Conservation (phyloP, 2,329 filamentous ascomycete species). For the Leptographium lundbergii region DNA sequence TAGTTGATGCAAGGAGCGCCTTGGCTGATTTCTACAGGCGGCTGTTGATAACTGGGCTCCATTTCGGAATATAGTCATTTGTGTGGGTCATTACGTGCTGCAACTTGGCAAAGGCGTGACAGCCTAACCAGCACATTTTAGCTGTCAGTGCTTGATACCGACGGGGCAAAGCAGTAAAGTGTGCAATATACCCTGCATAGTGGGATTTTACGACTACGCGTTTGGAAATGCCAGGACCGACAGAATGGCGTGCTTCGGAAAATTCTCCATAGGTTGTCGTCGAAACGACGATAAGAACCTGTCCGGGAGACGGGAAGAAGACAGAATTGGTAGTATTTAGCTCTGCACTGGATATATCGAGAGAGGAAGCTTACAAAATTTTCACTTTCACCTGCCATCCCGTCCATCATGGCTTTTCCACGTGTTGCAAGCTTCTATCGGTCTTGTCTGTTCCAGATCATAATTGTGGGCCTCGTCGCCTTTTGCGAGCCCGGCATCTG, state of each 20-base stretch:
- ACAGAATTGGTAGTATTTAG: too few relatives aligned
- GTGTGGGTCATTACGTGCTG: neutral
- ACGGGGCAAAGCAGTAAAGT: neutral
- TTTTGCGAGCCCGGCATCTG: slow-evolving; percentile 2
- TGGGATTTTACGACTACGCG: too few relatives aligned
- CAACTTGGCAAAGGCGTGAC: neutral
- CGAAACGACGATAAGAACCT: too few relatives aligned
- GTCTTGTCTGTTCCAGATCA: slow-evolving; percentile 3
- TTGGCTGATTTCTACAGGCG: too few relatives aligned
- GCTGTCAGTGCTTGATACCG: neutral
- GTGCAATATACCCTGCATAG: neutral
- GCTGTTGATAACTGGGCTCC: neutral
- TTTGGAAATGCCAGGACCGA: too few relatives aligned
- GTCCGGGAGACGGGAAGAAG: too few relatives aligned
- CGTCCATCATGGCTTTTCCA: neutral
- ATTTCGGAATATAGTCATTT: neutral
- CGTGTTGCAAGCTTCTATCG: neutral
- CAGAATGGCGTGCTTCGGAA: too few relatives aligned
- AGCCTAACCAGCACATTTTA: too few relatives aligned
- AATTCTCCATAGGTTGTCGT: too few relatives aligned
- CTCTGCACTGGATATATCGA: too few relatives aligned
- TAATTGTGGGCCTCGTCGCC: neutral
- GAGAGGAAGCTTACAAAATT: too few relatives aligned
- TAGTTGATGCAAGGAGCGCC: too few relatives aligned
- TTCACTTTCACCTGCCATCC: neutral